phyloP scores from a whole-genome alignment of 768 basidiomycete genomes.

The Punctularia strigosozonata region DNA sequence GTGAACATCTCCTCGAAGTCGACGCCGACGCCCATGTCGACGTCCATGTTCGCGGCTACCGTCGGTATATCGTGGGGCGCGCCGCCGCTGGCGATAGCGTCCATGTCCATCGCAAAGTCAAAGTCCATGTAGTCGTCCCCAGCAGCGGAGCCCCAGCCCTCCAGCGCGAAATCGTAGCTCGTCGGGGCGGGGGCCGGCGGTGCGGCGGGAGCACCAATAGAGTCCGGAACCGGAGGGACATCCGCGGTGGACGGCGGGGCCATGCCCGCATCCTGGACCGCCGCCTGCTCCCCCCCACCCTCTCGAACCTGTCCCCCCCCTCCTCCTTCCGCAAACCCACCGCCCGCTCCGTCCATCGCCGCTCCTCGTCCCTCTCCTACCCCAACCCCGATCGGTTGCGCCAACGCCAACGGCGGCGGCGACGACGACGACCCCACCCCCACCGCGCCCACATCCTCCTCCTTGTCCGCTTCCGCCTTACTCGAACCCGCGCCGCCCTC shows the following conservation, averaged over 20 bases:
- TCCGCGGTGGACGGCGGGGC: not conserved
- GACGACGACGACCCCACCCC: not conserved
- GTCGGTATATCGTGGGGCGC: slow-evolving; percentile 13
- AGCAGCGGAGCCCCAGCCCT: slow-evolving; percentile 11
- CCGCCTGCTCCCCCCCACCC: too few relatives aligned
- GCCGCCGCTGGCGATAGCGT: slow-evolving; percentile 20
- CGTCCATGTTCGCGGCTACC: slow-evolving; percentile 17
- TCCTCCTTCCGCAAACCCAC: not conserved
- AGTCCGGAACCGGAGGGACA: not conserved
- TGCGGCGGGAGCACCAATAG: not conserved
- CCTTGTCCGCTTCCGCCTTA: slow-evolving; percentile 55
- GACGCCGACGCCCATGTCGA: slow-evolving; percentile 8
- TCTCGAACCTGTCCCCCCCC: not conserved
- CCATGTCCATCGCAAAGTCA: slow-evolving; percentile 37
- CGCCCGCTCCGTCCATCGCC: not conserved
- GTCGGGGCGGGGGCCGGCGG: not conserved
- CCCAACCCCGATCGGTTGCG: not conserved
- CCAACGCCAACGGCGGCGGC: not conserved
- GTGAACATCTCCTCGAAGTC: slow-evolving; percentile 39
- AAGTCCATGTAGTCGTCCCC: slow-evolving; percentile 1
- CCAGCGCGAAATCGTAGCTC: slow-evolving; percentile 12
- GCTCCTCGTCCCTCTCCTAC: not conserved
- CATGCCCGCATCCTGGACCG: too few relatives aligned
- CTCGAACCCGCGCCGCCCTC: slow-evolving; percentile 54
- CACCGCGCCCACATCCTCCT: slow-evolving; percentile 28